Percentiles rank a stretch among this genome's conserved stretches.
phyloP scores from a whole-genome alignment of 1,139 yeast species.

The Yamadazyma atmosphaerica region DNA sequence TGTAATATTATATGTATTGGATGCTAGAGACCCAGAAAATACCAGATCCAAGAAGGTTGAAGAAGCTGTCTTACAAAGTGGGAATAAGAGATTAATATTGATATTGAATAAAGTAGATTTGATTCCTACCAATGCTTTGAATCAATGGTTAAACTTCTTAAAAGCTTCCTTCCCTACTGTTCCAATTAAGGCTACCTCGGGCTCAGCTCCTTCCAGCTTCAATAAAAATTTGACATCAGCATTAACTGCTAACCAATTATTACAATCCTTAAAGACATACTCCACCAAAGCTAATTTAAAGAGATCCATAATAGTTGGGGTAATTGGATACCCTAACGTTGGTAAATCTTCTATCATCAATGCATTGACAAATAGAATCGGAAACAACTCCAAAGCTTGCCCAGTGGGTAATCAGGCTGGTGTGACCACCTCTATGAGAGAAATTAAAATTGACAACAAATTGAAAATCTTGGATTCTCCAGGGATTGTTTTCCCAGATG shows the following conservation, averaged over 20 bases:
- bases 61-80: slow-evolving; percentile 76
- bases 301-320: slow-evolving; percentile 93
- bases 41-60: slow-evolving; percentile 92
- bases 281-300: slow-evolving; percentile 83
- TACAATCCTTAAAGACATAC: slow-evolving; percentile 82
- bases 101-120: slow-evolving; percentile 90
- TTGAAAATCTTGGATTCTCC: slow-evolving; percentile 92
- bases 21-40: slow-evolving; percentile 96
- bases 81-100: slow-evolving; percentile 79
- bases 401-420: slow-evolving; percentile 99
- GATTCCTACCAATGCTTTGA: slow-evolving; percentile 79
- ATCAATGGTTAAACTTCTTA: slow-evolving; percentile 81
- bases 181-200: slow-evolving; percentile 70
- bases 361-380: slow-evolving; percentile 82
- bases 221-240: slow-evolving; percentile 75
- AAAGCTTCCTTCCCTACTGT: slow-evolving; percentile 87
- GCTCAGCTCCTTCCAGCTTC: slow-evolving; percentile 61
- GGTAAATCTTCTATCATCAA: slow-evolving; percentile 96
- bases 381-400: slow-evolving; percentile 68
- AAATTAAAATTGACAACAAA: slow-evolving; percentile 88
- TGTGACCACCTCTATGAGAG: slow-evolving; percentile 88
- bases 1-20: slow-evolving; percentile 87
- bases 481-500: slow-evolving; percentile 93
- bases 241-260: slow-evolving; percentile 69
- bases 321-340: slow-evolving; percentile 89